A percentile compares a stretch with the other conserved stretches of the same genome.
Evolutionary conservation across 306 rosid species (phyloP).

Genomic region (Vigna reflexopilosa): DNA sequence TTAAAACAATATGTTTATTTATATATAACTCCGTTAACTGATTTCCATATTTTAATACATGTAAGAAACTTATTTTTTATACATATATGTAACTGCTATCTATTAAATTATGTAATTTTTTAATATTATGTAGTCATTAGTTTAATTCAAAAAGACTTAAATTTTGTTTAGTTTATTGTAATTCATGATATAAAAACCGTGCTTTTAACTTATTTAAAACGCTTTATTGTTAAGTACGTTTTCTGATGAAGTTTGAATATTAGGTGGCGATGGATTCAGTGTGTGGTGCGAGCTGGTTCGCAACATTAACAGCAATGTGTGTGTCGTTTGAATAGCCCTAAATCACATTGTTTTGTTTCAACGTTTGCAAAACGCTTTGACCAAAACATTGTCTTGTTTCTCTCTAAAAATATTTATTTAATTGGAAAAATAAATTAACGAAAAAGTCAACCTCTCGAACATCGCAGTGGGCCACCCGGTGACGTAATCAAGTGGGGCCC

Average conservation of each 20-base stretch:
- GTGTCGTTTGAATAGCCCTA: constrained; percentile 38
- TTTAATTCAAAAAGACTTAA: not conserved
- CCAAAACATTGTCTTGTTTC: constrained; percentile 10
- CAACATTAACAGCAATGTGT: constrained; percentile 42
- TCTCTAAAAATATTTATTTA: not conserved
- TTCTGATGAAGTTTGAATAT: not conserved
- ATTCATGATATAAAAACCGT: not conserved
- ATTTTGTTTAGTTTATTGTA: not conserved
- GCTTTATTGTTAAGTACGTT: not conserved
- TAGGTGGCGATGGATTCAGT: not conserved
- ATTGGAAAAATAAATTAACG: not conserved
- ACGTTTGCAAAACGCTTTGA: not conserved
- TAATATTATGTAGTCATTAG: not conserved
- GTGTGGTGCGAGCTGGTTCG: constrained; percentile 54
- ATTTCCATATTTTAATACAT: no score
- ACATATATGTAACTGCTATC: not conserved
- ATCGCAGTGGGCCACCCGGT: constrained; percentile 6
- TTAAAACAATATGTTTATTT: no score
- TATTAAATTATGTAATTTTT: no score
- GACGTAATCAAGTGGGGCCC: constrained; percentile 36
- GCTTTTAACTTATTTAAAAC: not conserved
- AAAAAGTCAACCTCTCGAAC: constrained; percentile 28
- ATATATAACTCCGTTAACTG: no score
- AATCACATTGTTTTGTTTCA: constrained; percentile 24
- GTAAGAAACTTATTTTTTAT: no score